phyloP scores from a whole-genome alignment of 2,329 filamentous ascomycete genomes.

The Ophiocordyceps camponoti-saundersi region DNA sequence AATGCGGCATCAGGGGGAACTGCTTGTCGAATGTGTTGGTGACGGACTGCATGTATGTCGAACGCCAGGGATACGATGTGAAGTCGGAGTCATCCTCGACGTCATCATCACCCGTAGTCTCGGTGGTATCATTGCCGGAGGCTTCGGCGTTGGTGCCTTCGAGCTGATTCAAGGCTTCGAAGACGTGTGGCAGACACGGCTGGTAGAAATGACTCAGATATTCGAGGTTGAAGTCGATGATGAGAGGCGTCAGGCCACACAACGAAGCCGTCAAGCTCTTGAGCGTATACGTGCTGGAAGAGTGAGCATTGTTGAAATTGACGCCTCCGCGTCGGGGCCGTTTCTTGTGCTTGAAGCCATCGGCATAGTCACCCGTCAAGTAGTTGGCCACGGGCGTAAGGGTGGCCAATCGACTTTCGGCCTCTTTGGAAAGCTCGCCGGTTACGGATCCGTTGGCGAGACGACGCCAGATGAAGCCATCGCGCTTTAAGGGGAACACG shows the following conservation, averaged over 20 bases:
- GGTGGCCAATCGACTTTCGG: constrained; percentile 10
- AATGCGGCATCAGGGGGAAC: constrained; percentile 9
- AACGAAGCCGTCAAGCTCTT: constrained; percentile 23
- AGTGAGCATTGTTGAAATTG: constrained; percentile 20
- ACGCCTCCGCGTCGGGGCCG: constrained; percentile 17
- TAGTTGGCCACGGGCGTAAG: constrained; percentile 16
- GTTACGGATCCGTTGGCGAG: constrained; percentile 15
- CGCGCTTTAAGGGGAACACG: constrained; percentile 25
- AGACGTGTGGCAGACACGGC: constrained; percentile 22
- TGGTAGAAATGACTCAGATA: constrained; percentile 25
- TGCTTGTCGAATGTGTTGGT: constrained; percentile 17
- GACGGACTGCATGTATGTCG: constrained; percentile 15
- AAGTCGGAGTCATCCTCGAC: not conserved
- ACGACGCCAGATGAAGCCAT: constrained; percentile 18
- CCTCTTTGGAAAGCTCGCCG: constrained; percentile 14
- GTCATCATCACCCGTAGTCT: not conserved
- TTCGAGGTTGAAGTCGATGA: constrained; percentile 25
- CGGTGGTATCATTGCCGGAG: not conserved
- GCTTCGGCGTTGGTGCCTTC: constrained; percentile 3
- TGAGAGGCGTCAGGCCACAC: constrained; percentile 23
- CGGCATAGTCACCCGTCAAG: constrained; percentile 18
- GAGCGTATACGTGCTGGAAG: constrained; percentile 23
- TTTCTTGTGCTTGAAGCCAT: constrained; percentile 12
- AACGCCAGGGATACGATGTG: constrained; percentile 11
- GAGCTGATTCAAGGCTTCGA: constrained; percentile 14